Evolutionary conservation across 345 rosid genomes (phyloP), one percentile per base, ranked within the genome.

Genomic region (Hevea brasiliensis): DNA sequence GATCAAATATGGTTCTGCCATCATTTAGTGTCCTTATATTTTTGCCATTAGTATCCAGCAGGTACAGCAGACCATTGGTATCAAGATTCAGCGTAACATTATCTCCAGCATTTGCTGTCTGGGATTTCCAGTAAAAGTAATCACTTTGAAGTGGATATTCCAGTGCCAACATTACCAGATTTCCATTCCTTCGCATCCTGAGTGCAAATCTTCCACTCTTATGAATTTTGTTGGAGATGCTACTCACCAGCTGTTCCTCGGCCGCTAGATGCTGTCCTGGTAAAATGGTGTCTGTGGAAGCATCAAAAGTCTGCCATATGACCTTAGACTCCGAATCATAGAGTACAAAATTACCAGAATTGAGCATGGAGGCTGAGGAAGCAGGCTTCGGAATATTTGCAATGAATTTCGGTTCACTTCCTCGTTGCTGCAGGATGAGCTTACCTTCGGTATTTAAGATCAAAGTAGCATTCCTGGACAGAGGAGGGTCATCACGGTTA

Each of bases 321-420:
- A 74, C 15, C 1, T 64, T 11, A 11, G 42, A 58, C 10, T 45
- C 53, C 0, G 80, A 75, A 68, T 70, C 64, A 68, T 74, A 81
- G 61, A 84, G 71, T 21, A 84, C 83, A 4, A 84, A 78, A 35
- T 84, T 81, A 18, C 80, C 87, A 0, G 72, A 70, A 71, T 81
- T 77, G 3, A 78, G 78, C 80, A 81, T 74, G 61, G 79, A 79
- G 64, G 82, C 87, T 3, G 66, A 84, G 18, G 59, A 73, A 3
- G 76, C 71, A 0, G 67, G 1, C 13, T 62, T 53, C 0, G 3
- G 0, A 1, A 40, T 20, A 63, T 26, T 15, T 4, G 72, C 70
- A 23, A 79, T 24, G 0, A 2, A 1, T 26, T 1, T 67, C 10
- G 56, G 56, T 20, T 76, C 55, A 14, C 50, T 50, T 47, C 14